phyloP scores from a whole-genome alignment of 73 alveolate species.

The Paramecium sonneborni region DNA sequence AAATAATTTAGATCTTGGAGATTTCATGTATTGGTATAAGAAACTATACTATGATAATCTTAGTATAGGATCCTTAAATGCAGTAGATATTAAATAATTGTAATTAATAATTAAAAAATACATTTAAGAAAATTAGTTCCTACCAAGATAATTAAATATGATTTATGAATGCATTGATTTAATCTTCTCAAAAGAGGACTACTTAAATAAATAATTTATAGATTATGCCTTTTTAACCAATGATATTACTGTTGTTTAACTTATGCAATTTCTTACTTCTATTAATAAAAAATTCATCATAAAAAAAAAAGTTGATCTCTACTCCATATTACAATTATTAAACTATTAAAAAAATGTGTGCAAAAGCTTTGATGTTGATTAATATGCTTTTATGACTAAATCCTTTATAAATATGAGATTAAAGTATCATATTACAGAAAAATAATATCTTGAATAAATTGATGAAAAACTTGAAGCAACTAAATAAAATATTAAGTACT shows the following conservation, averaged over 20 bases:
- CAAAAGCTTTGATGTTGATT: not conserved
- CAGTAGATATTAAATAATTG: not conserved
- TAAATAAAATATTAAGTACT: not conserved
- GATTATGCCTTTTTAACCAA: not conserved
- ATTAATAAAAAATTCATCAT: not conserved
- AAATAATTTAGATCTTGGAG: not conserved
- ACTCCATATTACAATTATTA: not conserved
- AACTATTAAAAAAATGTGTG: not conserved
- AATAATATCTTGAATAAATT: not conserved
- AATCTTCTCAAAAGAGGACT: not conserved
- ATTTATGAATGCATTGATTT: not conserved
- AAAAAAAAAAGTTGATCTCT: not conserved
- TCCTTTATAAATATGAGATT: not conserved
- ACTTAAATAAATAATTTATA: not conserved
- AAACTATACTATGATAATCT: not conserved
- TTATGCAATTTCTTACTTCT: not conserved
- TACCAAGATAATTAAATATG: conserved; percentile 22
- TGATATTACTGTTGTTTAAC: not conserved
- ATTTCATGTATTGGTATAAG: not conserved
- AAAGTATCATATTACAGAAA: not conserved
- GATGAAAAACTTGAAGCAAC: not conserved
- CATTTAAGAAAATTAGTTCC: conserved; percentile 8
- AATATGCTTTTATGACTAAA: not conserved
- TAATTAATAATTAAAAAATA: not conserved
- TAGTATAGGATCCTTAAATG: not conserved